A percentile compares a stretch with the other conserved stretches of the same genome.
Evolutionary conservation across 306 rosid species (phyloP).

Genomic region (Casuarina glauca): DNA sequence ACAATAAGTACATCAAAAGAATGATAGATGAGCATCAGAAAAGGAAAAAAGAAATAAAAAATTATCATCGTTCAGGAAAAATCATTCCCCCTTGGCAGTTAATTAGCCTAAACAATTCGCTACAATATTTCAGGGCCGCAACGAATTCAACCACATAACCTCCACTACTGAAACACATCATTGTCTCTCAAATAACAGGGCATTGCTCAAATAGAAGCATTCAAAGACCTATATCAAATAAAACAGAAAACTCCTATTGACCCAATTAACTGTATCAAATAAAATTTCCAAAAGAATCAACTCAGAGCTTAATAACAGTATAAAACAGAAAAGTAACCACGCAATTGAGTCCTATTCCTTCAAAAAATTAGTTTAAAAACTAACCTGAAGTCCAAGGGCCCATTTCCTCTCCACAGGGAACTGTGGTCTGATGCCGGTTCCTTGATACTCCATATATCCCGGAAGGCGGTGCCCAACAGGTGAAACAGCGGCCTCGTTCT

Average conservation of each 20-base stretch:
- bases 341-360: background rate
- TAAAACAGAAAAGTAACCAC: background rate
- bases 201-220: constrained; percentile 19
- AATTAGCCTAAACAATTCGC: background rate
- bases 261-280: background rate
- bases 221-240: constrained; percentile 8
- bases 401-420: constrained; percentile 83
- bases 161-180: constrained; percentile 16
- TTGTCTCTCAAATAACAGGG: constrained; percentile 20
- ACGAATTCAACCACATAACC: constrained; percentile 25
- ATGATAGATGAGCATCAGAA: background rate
- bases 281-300: background rate
- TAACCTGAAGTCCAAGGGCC: constrained; percentile 99
- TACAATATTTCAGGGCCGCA: constrained; percentile 6
- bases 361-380: constrained; percentile 29
- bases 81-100: background rate
- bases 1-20: constrained; percentile 26
- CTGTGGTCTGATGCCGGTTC: constrained; percentile 57
- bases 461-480: constrained; percentile 69
- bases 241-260: constrained; percentile 15
- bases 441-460: constrained; percentile 73
- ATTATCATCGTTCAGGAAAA: background rate
- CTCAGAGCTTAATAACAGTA: background rate
- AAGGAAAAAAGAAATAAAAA: background rate
- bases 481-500: constrained; percentile 53